Percentiles rank a stretch among this genome's conserved stretches.
phyloP scores from a whole-genome alignment of 139 green algal genomes.

The Picochlorum sp. region DNA sequence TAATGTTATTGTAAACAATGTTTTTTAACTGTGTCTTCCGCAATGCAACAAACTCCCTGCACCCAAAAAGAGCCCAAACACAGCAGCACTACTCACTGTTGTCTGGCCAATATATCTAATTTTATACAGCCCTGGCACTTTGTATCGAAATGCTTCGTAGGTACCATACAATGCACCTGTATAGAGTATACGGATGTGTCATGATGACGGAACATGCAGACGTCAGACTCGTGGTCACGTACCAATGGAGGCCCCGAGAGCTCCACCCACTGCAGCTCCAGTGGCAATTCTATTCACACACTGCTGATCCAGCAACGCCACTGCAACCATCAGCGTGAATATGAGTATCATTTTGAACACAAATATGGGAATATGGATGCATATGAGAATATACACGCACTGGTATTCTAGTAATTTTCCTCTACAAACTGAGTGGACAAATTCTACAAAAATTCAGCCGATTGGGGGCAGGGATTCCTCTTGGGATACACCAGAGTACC shows the following conservation, averaged over 20 bases:
- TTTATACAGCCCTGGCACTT: slow-evolving; percentile 60
- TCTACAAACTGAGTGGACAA: too few species aligned
- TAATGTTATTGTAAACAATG: not conserved
- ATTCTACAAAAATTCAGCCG: too few species aligned
- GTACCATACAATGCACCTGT: slow-evolving; percentile 53
- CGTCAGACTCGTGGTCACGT: slow-evolving; percentile 2
- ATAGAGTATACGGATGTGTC: slow-evolving; percentile 4
- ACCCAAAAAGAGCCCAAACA: slow-evolving; percentile 59
- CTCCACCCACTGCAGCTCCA: slow-evolving; percentile 43
- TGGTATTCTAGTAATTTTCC: too few species aligned
- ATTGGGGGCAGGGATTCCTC: too few species aligned
- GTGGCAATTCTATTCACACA: slow-evolving; percentile 47
- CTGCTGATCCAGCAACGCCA: slow-evolving; percentile 38
- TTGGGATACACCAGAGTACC: too few species aligned
- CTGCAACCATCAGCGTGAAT: slow-evolving; percentile 11
- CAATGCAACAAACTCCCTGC: slow-evolving; percentile 53
- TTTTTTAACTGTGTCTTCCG: slow-evolving; percentile 18
- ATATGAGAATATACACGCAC: too few species aligned
- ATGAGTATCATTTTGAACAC: too few species aligned
- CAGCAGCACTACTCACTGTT: slow-evolving; percentile 53
- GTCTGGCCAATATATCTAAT: slow-evolving; percentile 62
- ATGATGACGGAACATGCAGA: too few species aligned
- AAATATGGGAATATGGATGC: too few species aligned
- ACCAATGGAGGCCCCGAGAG: slow-evolving; percentile 49
- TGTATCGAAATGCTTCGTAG: slow-evolving; percentile 54